phyloP scores from a whole-genome alignment of 2,329 filamentous ascomycete genomes.

The Sarocladiaceae sp. region DNA sequence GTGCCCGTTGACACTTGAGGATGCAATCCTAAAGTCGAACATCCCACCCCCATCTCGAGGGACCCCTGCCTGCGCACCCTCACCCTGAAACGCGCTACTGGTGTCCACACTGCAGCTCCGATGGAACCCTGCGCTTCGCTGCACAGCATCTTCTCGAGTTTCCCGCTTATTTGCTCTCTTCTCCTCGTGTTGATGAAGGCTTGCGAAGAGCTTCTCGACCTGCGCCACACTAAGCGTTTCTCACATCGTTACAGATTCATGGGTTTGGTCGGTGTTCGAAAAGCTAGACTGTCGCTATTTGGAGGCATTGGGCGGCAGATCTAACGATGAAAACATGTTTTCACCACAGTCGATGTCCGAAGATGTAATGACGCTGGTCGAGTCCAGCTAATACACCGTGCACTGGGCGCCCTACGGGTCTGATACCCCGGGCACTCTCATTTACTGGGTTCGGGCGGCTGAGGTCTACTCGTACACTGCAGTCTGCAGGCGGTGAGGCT shows the following conservation, averaged over 20 bases:
- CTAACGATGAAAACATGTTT: too few species aligned
- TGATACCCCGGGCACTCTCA: too few species aligned
- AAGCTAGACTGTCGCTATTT: too few species aligned
- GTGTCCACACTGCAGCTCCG: not conserved
- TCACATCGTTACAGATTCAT: too few species aligned
- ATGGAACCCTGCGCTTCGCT: not conserved
- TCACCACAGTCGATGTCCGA: too few species aligned
- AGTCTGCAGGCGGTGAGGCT: slow-evolving; percentile 7
- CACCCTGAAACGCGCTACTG: slow-evolving; percentile 10
- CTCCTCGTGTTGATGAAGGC: not conserved
- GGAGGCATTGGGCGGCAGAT: too few species aligned
- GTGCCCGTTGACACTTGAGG: not conserved
- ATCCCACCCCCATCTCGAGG: not conserved
- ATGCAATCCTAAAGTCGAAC: not conserved
- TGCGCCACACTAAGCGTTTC: not conserved
- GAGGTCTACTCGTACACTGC: not conserved
- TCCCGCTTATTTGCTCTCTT: not conserved
- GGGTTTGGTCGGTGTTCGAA: too few species aligned
- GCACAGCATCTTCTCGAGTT: not conserved
- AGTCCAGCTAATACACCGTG: too few species aligned
- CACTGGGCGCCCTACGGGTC: not conserved
- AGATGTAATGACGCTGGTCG: too few species aligned
- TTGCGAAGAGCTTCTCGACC: not conserved
- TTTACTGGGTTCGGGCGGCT: not conserved
- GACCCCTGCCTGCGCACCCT: not conserved